phyloP scores from a whole-genome alignment of 1,139 yeast genomes.

The Taphrina deformans region DNA sequence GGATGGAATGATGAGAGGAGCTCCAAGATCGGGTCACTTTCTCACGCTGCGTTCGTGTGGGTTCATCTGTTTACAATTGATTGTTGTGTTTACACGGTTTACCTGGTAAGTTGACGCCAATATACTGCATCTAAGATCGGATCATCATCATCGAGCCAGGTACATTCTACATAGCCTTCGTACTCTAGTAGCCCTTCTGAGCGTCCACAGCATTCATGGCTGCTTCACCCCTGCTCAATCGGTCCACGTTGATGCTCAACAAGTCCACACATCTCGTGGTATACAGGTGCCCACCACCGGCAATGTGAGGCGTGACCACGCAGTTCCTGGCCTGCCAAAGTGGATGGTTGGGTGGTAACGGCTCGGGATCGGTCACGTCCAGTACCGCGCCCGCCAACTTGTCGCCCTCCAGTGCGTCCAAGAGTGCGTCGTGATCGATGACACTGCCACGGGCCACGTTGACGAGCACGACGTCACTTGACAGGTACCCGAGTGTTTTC shows the following conservation, averaged over 20 bases:
- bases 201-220: not conserved
- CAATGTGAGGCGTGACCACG: constrained; percentile 80
- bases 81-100: too few relatives aligned
- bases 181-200: not conserved
- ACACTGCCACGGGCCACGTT: constrained; percentile 90
- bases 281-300: constrained; percentile 84
- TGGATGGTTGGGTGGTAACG: constrained; percentile 73
- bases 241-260: constrained; percentile 35
- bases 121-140: too few relatives aligned
- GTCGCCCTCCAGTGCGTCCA: constrained; percentile 77
- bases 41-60: not conserved
- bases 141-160: too few relatives aligned
- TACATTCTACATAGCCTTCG: too few relatives aligned
- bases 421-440: constrained; percentile 76
- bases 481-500: constrained; percentile 75
- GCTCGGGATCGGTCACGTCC: constrained; percentile 85
- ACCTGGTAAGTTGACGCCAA: too few relatives aligned
- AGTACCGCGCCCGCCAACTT: constrained; percentile 86
- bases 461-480: constrained; percentile 77
- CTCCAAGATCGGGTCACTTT: not conserved
- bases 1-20: not conserved
- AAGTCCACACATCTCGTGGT: constrained; percentile 38
- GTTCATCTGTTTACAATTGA: too few relatives aligned
- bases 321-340: constrained; percentile 73
- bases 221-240: constrained; percentile 5